Evolutionary conservation across 2,329 filamentous ascomycete species (phyloP), one percentile per base, ranked within the genome.

Genomic region (Alternaria gansuensis): DNA sequence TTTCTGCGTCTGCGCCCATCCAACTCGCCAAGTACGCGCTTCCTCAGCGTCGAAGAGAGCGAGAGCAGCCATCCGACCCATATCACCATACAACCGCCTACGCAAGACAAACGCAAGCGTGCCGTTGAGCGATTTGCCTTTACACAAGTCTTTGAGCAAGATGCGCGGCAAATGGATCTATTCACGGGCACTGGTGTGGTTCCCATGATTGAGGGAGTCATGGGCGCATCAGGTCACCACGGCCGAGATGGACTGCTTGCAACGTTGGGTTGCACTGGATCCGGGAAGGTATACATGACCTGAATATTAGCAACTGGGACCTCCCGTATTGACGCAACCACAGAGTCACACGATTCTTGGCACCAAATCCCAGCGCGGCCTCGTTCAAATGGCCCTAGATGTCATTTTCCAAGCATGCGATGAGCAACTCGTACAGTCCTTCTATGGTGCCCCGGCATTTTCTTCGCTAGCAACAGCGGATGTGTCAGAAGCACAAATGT

Each of bases 271-370:
- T 93, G 97, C 41, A 97, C 94, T 7, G 95, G 95, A 11, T 97
- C 93, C 49, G 95, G 95, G 77, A 99, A 99, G 88, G 94, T 96
- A 72, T 44, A 51, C 33, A 9, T 11, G 8, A 21, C 13, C 13
- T 14, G 36, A 14, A 46, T 59, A 70, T 7, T 7, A 17, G 44
- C 21, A n/a, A 3, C 36, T 59, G 23, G 4, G 5, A 14, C 9
- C 9, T 9, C 17, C 28, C 2, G 1, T 46, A 21, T 56, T 71
- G 36, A 71, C 14, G 21, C 29, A 14, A 8, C 21, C n/a, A 24
- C 37, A 97, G 94, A 96, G 92, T 63, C 94, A 99, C 77, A 99
- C 95, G 0, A 97, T 98, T 60, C 85, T 99, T 14, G 95, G 95
- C 54, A 96, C 92, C 11, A 90, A 89, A 67, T 87, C 85, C 23